A percentile compares a stretch with the other conserved stretches of the same genome.
Conservation (phyloP, 2,329 filamentous ascomycete genomes). For the Apiospora saccharicola region DNA sequence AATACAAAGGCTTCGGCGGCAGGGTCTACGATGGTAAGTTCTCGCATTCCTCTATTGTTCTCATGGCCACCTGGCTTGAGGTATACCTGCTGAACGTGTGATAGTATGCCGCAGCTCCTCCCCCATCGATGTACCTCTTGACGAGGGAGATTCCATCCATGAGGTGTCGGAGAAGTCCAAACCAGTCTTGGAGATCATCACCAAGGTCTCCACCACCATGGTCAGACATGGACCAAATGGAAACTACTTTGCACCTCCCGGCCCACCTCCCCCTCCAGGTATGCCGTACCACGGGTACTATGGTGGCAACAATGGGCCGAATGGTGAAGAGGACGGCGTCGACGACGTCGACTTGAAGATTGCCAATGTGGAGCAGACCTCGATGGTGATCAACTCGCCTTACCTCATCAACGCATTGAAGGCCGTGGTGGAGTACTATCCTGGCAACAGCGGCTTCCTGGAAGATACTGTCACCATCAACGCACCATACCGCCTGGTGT, state of each 20-base stretch:
- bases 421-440: constrained; percentile 58
- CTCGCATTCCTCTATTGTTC: neutral
- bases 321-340: constrained; percentile 31
- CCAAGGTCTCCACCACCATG: constrained; percentile 43
- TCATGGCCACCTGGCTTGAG: neutral
- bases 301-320: constrained; percentile 37
- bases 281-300: constrained; percentile 37
- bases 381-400: constrained; percentile 54
- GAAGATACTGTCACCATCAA: constrained; percentile 48
- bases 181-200: constrained; percentile 54
- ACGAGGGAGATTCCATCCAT: constrained; percentile 36
- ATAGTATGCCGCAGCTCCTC: constrained; percentile 48
- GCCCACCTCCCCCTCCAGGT: constrained; percentile 28
- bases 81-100: constrained; percentile 24
- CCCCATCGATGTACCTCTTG: constrained; percentile 47
- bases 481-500: constrained; percentile 56
- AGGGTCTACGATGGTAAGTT: constrained; percentile 47
- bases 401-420: constrained; percentile 56
- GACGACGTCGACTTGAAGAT: constrained; percentile 37
- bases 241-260: neutral
- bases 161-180: constrained; percentile 33
- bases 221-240: constrained; percentile 27
- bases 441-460: constrained; percentile 46
- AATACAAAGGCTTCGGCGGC: constrained; percentile 46
- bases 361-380: constrained; percentile 42